Conservation (phyloP, 805 yeast species). For the Saccharomyces paradoxus region DNA sequence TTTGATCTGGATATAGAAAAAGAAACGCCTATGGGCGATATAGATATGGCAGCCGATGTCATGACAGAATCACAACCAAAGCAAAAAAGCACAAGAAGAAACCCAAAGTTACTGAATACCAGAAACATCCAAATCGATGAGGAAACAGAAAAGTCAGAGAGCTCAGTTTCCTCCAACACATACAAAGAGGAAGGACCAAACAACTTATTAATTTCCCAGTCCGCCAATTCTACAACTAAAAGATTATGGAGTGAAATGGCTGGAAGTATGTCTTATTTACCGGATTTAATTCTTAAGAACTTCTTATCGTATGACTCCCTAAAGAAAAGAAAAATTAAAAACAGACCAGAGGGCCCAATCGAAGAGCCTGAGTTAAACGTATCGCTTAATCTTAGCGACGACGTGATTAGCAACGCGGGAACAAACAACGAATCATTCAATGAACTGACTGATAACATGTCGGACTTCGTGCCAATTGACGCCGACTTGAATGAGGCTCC, state of each 20-base stretch:
- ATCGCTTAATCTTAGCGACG: slow-evolving; percentile 19
- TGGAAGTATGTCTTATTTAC: slow-evolving; percentile 14
- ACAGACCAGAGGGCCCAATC: neutral
- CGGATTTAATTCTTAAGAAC: slow-evolving; percentile 9
- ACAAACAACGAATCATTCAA: slow-evolving; percentile 2
- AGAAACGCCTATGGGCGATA: slow-evolving; percentile 26
- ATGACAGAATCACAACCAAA: slow-evolving; percentile 10
- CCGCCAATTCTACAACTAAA: slow-evolving; percentile 4
- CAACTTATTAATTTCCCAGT: neutral
- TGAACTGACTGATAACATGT: slow-evolving; percentile 3
- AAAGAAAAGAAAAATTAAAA: slow-evolving; percentile 16
- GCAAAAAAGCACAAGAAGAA: slow-evolving; percentile 5
- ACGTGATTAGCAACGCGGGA: slow-evolving; percentile 3
- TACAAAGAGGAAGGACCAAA: neutral
- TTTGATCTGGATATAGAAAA: slow-evolving; percentile 44
- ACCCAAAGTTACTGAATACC: slow-evolving; percentile 10
- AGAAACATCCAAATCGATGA: slow-evolving; percentile 12
- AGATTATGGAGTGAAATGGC: slow-evolving; percentile 19
- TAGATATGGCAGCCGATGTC: slow-evolving; percentile 25
- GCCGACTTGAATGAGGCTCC: slow-evolving; percentile 7
- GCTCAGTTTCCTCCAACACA: neutral
- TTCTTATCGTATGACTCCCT: slow-evolving; percentile 12
- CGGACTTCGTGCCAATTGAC: slow-evolving; percentile 9
- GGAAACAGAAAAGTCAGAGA: slow-evolving; percentile 10
- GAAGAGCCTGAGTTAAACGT: slow-evolving; percentile 18